Evolutionary conservation across 345 rosid species (phyloP).

Genomic region (Isatis tinctoria): DNA sequence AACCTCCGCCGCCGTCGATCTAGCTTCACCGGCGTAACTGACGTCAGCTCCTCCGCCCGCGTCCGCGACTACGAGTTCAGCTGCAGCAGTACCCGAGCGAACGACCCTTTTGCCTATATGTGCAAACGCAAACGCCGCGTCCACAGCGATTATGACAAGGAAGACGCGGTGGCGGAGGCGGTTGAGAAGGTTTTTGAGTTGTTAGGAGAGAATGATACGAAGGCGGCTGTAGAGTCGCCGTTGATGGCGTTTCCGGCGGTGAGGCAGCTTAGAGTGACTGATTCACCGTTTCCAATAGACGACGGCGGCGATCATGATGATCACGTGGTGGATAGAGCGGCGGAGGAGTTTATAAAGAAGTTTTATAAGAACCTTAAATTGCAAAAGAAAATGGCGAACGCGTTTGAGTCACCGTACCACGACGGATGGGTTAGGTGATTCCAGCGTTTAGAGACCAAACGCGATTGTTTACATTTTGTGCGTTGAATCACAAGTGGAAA

Average conservation of each 20-base stretch:
- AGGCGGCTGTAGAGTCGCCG: conserved; percentile 25
- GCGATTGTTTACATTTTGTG: not conserved
- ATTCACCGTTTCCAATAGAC: conserved; percentile 72
- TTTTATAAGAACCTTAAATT: conserved; percentile 58
- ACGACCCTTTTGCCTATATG: conserved; percentile 24
- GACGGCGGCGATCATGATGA: conserved; percentile 57
- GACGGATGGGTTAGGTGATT: conserved; percentile 44
- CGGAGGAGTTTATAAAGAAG: conserved; percentile 74
- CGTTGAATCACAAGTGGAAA: not conserved
- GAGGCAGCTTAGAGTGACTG: conserved; percentile 69
- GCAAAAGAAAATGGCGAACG: conserved; percentile 40
- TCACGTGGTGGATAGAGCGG: conserved; percentile 56
- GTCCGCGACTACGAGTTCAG: conserved; percentile 67
- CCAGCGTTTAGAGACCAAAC: not conserved
- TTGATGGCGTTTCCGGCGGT: conserved; percentile 46
- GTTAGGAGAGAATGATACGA: conserved; percentile 39
- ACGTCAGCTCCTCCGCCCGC: conserved; percentile 34
- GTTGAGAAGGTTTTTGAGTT: conserved; percentile 71
- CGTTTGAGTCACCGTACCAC: conserved; percentile 49
- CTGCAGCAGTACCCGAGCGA: conserved; percentile 58
- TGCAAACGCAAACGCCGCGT: conserved; percentile 40
- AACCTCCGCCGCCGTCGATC: conserved; percentile 48
- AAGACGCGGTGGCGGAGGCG: conserved; percentile 44
- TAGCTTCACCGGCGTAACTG: conserved; percentile 36
- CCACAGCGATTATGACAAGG: conserved; percentile 41